These are phyloP conservation scores for Lipomyces sp. DNA, from an alignment of 805 yeast species.

Conservation along the genomic window DNA sequence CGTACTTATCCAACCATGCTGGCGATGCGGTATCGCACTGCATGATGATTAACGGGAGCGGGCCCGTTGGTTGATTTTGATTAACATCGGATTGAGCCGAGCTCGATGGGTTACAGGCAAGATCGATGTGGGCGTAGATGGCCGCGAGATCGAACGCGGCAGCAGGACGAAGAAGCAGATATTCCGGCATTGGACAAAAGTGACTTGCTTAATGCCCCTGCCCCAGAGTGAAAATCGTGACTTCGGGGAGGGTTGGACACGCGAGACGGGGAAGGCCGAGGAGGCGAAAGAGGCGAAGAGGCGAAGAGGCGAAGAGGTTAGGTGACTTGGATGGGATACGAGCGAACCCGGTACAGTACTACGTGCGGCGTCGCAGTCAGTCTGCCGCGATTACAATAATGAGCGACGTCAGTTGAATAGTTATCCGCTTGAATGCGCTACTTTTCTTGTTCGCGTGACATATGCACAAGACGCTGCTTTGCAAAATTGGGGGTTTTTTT, in stretches of 20 bases:
- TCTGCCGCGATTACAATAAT: no score
- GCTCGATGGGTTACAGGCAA: not conserved
- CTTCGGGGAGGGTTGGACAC: not conserved
- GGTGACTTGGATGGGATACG: no score
- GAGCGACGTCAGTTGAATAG: no score
- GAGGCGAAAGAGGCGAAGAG: no score
- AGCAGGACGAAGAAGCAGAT: conserved; percentile 4
- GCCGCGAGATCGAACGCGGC: conserved; percentile 10
- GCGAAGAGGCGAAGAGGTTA: no score
- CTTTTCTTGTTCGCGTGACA: no score
- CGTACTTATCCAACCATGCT: not conserved
- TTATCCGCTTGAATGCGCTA: no score
- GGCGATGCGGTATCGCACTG: not conserved
- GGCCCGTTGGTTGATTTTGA: not conserved
- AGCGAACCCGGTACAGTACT: no score
- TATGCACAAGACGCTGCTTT: no score
- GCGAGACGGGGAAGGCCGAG: not conserved
- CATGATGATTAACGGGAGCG: conserved; percentile 6
- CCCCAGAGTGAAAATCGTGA: no score
- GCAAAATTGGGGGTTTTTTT: no score
- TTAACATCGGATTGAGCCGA: not conserved
- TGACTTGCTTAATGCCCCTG: not conserved
- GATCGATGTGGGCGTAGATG: conserved; percentile 7
- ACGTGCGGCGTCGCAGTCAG: not conserved
- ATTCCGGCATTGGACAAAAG: not conserved